Percentiles rank a stretch among this genome's conserved stretches.
Evolutionary conservation across 345 rosid species (phyloP).

Genomic region (Orychophragmus violaceus): DNA sequence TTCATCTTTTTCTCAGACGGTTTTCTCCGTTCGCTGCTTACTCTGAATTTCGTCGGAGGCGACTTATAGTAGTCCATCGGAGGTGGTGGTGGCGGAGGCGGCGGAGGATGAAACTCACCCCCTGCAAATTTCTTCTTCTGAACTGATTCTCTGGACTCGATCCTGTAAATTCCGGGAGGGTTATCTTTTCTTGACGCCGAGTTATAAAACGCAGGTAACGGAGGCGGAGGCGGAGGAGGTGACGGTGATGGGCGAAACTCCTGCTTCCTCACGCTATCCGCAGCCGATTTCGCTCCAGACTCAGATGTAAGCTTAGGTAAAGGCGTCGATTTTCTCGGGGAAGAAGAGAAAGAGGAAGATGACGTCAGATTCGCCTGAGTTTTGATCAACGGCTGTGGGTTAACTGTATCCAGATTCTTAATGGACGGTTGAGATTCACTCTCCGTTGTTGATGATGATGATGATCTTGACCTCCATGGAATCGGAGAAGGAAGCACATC

Average conservation of each 20-base stretch:
- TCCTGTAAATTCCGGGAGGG: conserved; percentile 1
- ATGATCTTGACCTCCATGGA: conserved; percentile 90
- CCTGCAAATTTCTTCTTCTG: conserved; percentile 7
- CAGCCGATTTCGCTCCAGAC: conserved; percentile 36
- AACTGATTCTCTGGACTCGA: conserved; percentile 15
- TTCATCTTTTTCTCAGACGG: conserved; percentile 19
- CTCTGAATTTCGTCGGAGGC: conserved; percentile 30
- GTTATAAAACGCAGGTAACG: conserved; percentile 32
- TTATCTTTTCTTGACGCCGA: conserved; percentile 24
- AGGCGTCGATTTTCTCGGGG: conserved; percentile 41
- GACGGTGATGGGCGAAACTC: conserved; percentile 9
- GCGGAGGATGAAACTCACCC: conserved; percentile 42
- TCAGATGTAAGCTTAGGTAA: conserved; percentile 36
- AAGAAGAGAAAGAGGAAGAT: conserved; percentile 37
- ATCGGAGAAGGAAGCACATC: conserved; percentile 90
- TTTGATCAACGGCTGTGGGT: conserved; percentile 22
- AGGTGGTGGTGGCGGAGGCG: conserved; percentile 73
- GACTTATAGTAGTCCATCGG: conserved; percentile 32
- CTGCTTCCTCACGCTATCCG: conserved; percentile 41
- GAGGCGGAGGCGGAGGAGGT: conserved; percentile 58
- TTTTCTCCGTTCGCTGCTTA: conserved; percentile 21
- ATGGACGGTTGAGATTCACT: conserved; percentile 1
- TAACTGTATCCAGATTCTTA: not conserved
- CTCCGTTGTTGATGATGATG: conserved; percentile 12
- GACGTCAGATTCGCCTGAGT: conserved; percentile 34